Percentiles rank a stretch among this genome's conserved stretches.
These are phyloP conservation scores for Adansonia digitata DNA, from an alignment of 345 rosid genomes.

Conservation along the genomic window DNA sequence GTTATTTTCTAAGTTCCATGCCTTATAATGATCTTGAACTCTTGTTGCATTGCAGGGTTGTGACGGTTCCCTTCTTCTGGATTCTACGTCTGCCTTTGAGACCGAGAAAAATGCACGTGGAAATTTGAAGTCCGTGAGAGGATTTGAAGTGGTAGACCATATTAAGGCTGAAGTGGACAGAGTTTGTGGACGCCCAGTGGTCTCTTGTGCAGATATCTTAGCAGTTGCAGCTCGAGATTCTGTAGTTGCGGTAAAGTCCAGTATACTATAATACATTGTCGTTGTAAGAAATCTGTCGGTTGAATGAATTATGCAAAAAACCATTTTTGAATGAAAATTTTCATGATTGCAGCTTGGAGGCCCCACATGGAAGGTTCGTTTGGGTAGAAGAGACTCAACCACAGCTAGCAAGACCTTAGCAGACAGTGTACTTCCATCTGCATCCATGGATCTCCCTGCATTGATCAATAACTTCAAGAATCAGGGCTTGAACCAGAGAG, in stretches of 20 bases:
- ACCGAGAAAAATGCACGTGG: conserved; percentile 28
- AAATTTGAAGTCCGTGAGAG: conserved; percentile 23
- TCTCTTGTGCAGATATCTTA: conserved; percentile 34
- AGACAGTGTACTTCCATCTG: conserved; percentile 31
- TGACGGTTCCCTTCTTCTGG: conserved; percentile 30
- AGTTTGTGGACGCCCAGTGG: conserved; percentile 16
- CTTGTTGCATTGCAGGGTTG: conserved; percentile 21
- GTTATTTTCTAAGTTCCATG: background rate
- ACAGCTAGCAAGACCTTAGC: conserved; percentile 39
- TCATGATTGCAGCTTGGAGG: conserved; percentile 20
- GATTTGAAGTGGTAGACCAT: conserved; percentile 29
- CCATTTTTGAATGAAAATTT: background rate
- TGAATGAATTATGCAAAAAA: background rate
- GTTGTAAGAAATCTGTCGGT: background rate
- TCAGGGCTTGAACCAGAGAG: conserved; percentile 33
- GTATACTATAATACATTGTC: background rate
- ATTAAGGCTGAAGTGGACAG: conserved; percentile 30
- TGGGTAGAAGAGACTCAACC: conserved; percentile 48
- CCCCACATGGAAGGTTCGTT: conserved; percentile 34
- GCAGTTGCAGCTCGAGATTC: conserved; percentile 32
- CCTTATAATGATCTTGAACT: background rate
- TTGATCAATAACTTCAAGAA: conserved; percentile 30
- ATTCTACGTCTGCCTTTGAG: conserved; percentile 20
- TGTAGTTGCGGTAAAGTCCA: conserved; percentile 6
- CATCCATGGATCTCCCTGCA: conserved; percentile 23